Evolutionary conservation across 371 early-diverging fungal species (phyloP).

Genomic region (Haplosporangium sp.): DNA sequence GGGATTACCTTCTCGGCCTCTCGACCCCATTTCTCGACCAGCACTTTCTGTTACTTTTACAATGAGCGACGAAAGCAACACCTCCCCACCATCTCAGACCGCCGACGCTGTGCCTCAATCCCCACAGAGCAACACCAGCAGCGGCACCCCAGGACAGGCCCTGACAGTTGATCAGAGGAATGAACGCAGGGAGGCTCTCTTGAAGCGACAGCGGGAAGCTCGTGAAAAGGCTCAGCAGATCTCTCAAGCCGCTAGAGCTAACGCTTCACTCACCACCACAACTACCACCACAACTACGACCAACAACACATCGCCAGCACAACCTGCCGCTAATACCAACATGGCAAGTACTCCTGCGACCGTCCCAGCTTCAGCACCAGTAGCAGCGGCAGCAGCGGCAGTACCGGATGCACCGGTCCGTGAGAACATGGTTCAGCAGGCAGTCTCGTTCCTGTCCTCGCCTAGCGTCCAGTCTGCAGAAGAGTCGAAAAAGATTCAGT

Average conservation of each 20-base stretch:
- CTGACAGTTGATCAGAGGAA: slow-evolving; percentile 51
- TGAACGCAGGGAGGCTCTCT: slow-evolving; percentile 42
- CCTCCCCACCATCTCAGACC: not conserved
- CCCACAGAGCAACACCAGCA: slow-evolving; percentile 16
- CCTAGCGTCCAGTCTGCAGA: slow-evolving; percentile 69
- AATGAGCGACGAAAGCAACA: slow-evolving; percentile 39
- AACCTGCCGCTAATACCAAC: not conserved
- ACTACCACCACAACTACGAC: slow-evolving; percentile 1
- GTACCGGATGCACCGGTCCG: slow-evolving; percentile 52
- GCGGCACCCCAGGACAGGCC: slow-evolving; percentile 25
- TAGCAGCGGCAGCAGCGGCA: slow-evolving; percentile 1
- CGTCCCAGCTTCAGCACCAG: not conserved
- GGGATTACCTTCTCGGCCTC: no score
- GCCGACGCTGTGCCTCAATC: slow-evolving; percentile 39
- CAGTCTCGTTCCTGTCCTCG: slow-evolving; percentile 67
- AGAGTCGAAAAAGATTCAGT: slow-evolving; percentile 68
- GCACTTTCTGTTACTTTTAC: not conserved
- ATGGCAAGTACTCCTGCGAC: slow-evolving; percentile 3
- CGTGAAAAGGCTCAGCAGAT: slow-evolving; percentile 52
- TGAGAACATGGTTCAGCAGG: slow-evolving; percentile 67
- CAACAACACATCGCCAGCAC: no score
- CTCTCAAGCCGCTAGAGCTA: slow-evolving; percentile 43
- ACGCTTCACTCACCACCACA: slow-evolving; percentile 17
- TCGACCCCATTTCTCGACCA: not conserved
- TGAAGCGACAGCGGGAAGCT: slow-evolving; percentile 43